Evolutionary conservation across 164 flowering plant species (phyloP).

Genomic region (Chimonanthus praecox): DNA sequence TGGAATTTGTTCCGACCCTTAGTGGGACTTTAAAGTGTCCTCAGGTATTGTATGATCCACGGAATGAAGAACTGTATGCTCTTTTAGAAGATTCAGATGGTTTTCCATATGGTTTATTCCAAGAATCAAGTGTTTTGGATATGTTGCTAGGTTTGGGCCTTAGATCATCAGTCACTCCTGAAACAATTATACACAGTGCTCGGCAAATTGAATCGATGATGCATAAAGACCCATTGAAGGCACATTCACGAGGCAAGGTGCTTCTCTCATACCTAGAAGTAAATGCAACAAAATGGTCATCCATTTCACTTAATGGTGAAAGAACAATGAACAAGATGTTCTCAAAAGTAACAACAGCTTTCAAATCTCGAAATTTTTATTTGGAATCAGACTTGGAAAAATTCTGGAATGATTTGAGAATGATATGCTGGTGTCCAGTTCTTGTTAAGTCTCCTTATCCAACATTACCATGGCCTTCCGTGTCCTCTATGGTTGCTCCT

Average conservation of each 20-base stretch:
- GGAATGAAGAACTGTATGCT: conserved; percentile 82
- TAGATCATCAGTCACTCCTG: conserved; percentile 65
- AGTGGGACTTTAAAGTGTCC: conserved; percentile 61
- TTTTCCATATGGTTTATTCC: conserved; percentile 69
- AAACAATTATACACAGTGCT: conserved; percentile 74
- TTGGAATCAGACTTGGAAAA: conserved; percentile 62
- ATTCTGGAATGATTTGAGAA: conserved; percentile 82
- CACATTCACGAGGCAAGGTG: conserved; percentile 66
- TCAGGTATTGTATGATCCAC: conserved; percentile 75
- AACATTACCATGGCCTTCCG: conserved; percentile 85
- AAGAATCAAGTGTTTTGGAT: conserved; percentile 60
- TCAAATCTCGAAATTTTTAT: conserved; percentile 37
- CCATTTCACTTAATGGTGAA: conserved; percentile 35
- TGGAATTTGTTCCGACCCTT: conserved; percentile 74
- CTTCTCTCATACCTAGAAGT: conserved; percentile 88
- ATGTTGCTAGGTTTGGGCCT: conserved; percentile 89
- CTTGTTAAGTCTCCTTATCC: conserved; percentile 71
- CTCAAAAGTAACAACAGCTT: conserved; percentile 60
- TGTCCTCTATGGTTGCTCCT: conserved; percentile 86
- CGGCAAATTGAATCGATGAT: conserved; percentile 56
- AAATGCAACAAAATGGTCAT: conserved; percentile 76
- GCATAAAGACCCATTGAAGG: conserved; percentile 58
- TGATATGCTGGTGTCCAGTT: conserved; percentile 96
- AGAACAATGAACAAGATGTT: conserved; percentile 54
- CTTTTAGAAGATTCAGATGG: conserved; percentile 71